Evolutionary conservation across 805 yeast genomes (phyloP), one percentile per base, ranked within the genome.

Genomic region (Saccharomyces paradoxus): DNA sequence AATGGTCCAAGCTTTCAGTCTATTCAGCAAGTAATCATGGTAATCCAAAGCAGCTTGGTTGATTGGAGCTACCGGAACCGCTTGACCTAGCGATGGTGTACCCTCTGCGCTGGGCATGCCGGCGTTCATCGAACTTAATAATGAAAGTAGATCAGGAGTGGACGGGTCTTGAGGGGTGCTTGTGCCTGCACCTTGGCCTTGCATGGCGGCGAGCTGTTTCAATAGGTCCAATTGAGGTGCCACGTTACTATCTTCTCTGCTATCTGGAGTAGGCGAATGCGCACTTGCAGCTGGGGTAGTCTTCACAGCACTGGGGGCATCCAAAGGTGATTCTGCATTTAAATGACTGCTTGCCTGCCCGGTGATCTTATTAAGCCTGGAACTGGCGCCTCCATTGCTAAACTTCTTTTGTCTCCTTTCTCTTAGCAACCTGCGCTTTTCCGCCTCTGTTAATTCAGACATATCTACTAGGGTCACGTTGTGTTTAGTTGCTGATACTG

Each of bases 331-430:
- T 14, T 66, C 70, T 3, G 74, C 59, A 4, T 73, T 65, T 52
- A 75, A 57, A 24, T 64, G 67, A 46, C 78, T 71, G 49, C 69
- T 69, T 27, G 69, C 66, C 22, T 70, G 64, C 1, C 78, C 79
- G 1, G 78, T 70, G 53, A 78, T 78, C 54, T 75, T 77, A 57
- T 77, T 80, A 61, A 84, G 67, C 56, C 89, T 71, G 22, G 74
- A 74, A 3, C 80, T 63, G 22, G 83, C 85, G 49, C 77, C 78
- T 3, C 84, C 84, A 58, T 76, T 74, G 51, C 74, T 70, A 74
- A 84, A 76, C 64, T 82, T 83, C 57, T 86, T 83, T 48, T 80
- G 83, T 63, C 89, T 76, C 64, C 86, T 77, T 63, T 84, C 87
- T 55, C 87, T 75, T 48, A 84, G 67, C 24, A 82, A 60, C 53